Evolutionary conservation across 1,284 basidiomycete genomes (phyloP).

Genomic region (Rhodotorula sp.): DNA sequence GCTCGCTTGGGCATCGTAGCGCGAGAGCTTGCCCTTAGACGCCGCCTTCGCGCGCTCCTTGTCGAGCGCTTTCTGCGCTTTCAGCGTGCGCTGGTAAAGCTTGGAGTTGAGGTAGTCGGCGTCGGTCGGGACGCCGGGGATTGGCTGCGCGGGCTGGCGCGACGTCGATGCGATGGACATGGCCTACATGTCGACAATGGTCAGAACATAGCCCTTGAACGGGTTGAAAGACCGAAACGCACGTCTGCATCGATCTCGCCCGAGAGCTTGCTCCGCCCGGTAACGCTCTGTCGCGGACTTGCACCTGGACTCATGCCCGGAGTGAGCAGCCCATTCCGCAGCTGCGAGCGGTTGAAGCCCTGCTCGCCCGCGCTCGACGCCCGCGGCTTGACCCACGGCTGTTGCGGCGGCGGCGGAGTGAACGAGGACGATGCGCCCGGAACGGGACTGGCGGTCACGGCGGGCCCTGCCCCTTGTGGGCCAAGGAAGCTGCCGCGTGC

Average conservation of each 20-base stretch:
- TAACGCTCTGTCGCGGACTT: not conserved
- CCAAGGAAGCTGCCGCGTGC: not conserved
- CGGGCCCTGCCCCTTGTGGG: conserved; percentile 3
- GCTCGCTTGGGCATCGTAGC: conserved; percentile 23
- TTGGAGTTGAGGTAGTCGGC: conserved; percentile 38
- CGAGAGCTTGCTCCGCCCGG: conserved; percentile 36
- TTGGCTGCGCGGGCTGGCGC: not conserved
- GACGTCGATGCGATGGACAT: conserved; percentile 17
- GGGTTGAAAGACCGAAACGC: not conserved
- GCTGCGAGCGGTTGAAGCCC: conserved; percentile 12
- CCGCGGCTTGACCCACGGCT: conserved; percentile 22
- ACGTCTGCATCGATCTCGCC: conserved; percentile 39
- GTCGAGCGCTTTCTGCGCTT: conserved; percentile 41
- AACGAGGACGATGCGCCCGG: conserved; percentile 4
- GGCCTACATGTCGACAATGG: conserved; percentile 1
- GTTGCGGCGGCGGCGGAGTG: not conserved
- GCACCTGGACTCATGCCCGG: not conserved
- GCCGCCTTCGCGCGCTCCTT: conserved; percentile 40
- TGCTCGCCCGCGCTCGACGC: conserved; percentile 16
- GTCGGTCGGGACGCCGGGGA: conserved; percentile 23
- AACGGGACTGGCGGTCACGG: not conserved
- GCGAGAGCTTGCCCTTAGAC: conserved; percentile 32
- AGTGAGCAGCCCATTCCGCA: conserved; percentile 20
- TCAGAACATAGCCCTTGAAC: not conserved
- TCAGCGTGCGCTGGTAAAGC: conserved; percentile 40